Evolutionary conservation across 768 basidiomycete genomes (phyloP).

Genomic region (Leccinum obscurum): DNA sequence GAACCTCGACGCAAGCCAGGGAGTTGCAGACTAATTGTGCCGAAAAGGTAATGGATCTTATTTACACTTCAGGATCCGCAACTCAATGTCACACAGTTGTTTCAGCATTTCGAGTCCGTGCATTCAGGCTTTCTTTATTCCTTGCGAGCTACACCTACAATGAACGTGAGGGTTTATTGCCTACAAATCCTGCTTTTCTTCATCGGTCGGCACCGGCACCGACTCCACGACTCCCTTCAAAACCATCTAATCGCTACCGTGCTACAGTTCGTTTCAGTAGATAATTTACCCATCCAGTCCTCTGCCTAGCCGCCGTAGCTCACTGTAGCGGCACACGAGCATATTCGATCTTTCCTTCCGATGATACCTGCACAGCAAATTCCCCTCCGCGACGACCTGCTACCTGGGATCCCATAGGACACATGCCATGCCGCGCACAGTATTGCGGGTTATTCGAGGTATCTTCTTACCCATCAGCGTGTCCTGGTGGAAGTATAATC

Average conservation of each 20-base stretch:
- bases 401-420: conserved; percentile 81
- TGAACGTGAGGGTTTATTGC: conserved; percentile 45
- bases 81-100: conserved; percentile 47
- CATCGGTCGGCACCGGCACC: conserved; percentile 55
- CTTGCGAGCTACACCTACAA: conserved; percentile 37
- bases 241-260: conserved; percentile 55
- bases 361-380: neutral
- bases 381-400: conserved; percentile 17
- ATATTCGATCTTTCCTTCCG: conserved; percentile 1
- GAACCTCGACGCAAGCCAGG: conserved; percentile 54
- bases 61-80: neutral
- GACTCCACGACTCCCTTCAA: conserved; percentile 59
- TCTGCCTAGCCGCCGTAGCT: conserved; percentile 76
- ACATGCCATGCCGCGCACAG: conserved; percentile 67
- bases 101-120: conserved; percentile 58
- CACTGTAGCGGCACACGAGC: conserved; percentile 39
- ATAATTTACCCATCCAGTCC: conserved; percentile 65
- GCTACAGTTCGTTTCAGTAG: conserved; percentile 58
- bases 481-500: conserved; percentile 74
- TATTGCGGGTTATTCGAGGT: conserved; percentile 46
- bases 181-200: conserved; percentile 85
- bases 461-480: conserved; percentile 52
- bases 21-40: conserved; percentile 82
- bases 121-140: conserved; percentile 49
- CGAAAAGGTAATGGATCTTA: conserved; percentile 48